phyloP scores from a whole-genome alignment of 2,329 filamentous ascomycete genomes.

The Colletotrichum sp. region DNA sequence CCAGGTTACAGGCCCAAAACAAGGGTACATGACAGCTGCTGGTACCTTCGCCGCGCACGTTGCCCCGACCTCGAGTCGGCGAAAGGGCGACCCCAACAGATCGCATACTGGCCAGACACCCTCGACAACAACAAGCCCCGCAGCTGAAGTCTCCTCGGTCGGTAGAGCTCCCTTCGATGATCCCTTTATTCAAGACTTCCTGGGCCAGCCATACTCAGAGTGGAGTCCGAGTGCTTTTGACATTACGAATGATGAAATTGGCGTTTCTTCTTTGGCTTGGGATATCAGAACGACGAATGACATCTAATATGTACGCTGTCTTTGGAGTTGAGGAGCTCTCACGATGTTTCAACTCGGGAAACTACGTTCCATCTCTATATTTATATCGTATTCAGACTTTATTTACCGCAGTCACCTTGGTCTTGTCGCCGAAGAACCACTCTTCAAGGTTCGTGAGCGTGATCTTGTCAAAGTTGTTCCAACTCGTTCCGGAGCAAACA shows the following conservation, averaged over 20 bases:
- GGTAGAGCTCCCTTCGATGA: background rate
- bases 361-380: background rate
- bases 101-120: background rate
- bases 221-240: background rate
- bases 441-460: background rate
- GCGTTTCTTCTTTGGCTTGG: background rate
- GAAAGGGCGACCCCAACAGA: background rate
- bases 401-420: background rate
- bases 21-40: background rate
- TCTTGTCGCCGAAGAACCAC: constrained; percentile 17
- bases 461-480: background rate
- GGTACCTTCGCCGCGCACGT: background rate
- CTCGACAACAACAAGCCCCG: background rate
- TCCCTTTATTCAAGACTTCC: background rate
- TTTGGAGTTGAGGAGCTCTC: background rate
- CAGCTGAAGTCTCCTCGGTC: background rate
- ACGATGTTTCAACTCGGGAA: background rate
- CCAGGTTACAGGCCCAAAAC: background rate
- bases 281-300: background rate
- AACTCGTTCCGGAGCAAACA: background rate
- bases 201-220: background rate
- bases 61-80: background rate
- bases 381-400: background rate
- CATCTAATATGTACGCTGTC: background rate
- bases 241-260: background rate